These are phyloP conservation scores for Xylaria hypoxylon DNA, from an alignment of 2,329 filamentous ascomycete genomes.

Conservation along the genomic window DNA sequence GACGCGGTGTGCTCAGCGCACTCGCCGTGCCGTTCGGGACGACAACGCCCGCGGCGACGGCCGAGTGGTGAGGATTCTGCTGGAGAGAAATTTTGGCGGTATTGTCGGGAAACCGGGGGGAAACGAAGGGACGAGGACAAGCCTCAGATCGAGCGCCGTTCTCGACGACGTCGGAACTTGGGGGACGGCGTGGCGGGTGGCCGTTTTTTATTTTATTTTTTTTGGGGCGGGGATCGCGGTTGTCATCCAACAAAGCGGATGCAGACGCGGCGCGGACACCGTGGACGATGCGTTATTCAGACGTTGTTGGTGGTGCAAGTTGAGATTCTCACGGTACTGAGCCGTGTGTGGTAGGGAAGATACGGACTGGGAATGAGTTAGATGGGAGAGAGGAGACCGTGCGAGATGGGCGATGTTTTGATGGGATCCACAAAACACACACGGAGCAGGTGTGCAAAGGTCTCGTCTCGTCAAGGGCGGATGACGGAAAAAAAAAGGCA, in stretches of 20 bases:
- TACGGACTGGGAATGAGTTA: constrained; percentile 32
- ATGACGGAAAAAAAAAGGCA: too few relatives aligned
- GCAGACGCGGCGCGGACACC: constrained; percentile 40
- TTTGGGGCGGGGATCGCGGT: constrained; percentile 27
- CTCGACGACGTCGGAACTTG: constrained; percentile 28
- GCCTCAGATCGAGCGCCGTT: constrained; percentile 40
- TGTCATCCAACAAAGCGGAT: constrained; percentile 33
- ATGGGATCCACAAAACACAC: constrained; percentile 38
- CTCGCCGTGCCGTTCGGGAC: constrained; percentile 48
- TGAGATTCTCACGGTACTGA: constrained; percentile 42
- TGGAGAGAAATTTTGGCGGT: constrained; percentile 54
- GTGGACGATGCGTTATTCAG: constrained; percentile 41
- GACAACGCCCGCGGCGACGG: constrained; percentile 49
- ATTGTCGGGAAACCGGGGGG: constrained; percentile 40
- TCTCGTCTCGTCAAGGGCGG: too few relatives aligned
- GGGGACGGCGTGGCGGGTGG: constrained; percentile 15
- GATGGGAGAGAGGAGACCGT: constrained; percentile 33
- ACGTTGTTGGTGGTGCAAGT: constrained; percentile 42
- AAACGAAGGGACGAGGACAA: constrained; percentile 40
- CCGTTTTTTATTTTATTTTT: not conserved
- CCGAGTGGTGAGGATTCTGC: constrained; percentile 51
- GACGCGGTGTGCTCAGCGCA: constrained; percentile 48
- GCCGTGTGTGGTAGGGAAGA: constrained; percentile 37
- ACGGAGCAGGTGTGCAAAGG: constrained; percentile 31
- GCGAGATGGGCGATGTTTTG: constrained; percentile 33